These are phyloP conservation scores for Cenchrus americanus DNA, from an alignment of 176 grass and related monocot species.

Conservation along the genomic window DNA sequence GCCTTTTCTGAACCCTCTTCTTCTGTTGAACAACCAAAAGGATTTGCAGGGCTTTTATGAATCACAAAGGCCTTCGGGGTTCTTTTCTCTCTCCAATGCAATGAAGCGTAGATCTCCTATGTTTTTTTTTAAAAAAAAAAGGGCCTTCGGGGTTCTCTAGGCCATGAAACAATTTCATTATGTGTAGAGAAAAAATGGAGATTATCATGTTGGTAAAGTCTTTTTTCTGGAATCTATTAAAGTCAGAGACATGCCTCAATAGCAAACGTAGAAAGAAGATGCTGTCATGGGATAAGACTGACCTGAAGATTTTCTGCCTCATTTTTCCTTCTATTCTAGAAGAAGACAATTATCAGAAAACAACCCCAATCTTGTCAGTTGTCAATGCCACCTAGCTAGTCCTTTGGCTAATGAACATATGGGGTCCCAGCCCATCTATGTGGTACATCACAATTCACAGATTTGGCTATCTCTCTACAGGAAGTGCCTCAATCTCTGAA, in stretches of 20 bases:
- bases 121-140: no score
- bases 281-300: constrained; percentile 41
- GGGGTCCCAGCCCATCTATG: neutral
- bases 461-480: constrained; percentile 16
- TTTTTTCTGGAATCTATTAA: neutral
- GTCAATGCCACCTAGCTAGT: constrained; percentile 23
- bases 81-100: neutral
- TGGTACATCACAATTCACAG: neutral
- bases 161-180: neutral
- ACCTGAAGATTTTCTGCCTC: constrained; percentile 20
- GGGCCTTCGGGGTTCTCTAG: neutral
- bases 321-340: constrained; percentile 21
- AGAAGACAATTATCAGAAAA: constrained; percentile 37
- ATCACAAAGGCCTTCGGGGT: neutral
- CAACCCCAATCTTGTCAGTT: constrained; percentile 35
- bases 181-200: constrained; percentile 22
- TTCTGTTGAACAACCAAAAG: constrained; percentile 22
- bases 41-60: constrained; percentile 26
- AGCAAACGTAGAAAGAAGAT: constrained; percentile 36
- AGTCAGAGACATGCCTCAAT: constrained; percentile 36
- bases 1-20: neutral
- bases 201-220: constrained; percentile 13
- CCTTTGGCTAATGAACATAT: constrained; percentile 31
- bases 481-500: neutral
- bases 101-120: no score